These are phyloP conservation scores for Aphanomyces invadans DNA, from an alignment of 352 stramenopile genomes.

Conservation along the genomic window DNA sequence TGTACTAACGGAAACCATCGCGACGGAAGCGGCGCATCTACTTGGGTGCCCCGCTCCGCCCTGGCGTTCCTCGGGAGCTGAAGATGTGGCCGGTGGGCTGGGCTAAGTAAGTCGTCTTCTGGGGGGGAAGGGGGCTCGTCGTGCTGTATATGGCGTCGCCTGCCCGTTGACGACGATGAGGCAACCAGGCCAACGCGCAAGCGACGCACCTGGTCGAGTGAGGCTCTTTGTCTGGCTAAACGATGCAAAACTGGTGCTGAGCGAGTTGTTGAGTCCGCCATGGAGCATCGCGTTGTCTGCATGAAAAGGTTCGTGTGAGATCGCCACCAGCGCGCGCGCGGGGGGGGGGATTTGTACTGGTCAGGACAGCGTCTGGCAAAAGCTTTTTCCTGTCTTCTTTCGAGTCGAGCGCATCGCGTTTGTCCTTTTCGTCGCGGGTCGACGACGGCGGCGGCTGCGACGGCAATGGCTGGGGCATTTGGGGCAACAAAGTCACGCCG, in stretches of 20 bases:
- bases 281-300: not conserved
- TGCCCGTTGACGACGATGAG: not conserved
- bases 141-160: slow-evolving; percentile 9
- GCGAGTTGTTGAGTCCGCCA: not conserved
- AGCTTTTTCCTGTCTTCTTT: not conserved
- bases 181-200: not conserved
- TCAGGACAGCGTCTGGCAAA: not conserved
- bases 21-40: too few species aligned
- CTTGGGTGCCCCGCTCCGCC: not conserved
- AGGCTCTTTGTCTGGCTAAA: slow-evolving; percentile 9
- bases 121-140: not conserved
- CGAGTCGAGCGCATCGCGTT: not conserved
- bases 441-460: not conserved
- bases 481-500: slow-evolving; percentile 19
- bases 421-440: slow-evolving; percentile 9
- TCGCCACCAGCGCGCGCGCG: too few species aligned
- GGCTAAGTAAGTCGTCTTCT: slow-evolving; percentile 9
- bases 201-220: not conserved
- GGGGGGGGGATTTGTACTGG: too few species aligned
- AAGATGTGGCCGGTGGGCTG: slow-evolving; percentile 22
- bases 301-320: too few species aligned
- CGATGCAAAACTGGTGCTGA: not conserved
- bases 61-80: not conserved
- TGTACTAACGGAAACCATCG: too few species aligned
- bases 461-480: slow-evolving; percentile 3